Evolutionary conservation across 2,329 filamentous ascomycete genomes (phyloP), one percentile per base, ranked within the genome.

Genomic region (Neurospora sp.): DNA sequence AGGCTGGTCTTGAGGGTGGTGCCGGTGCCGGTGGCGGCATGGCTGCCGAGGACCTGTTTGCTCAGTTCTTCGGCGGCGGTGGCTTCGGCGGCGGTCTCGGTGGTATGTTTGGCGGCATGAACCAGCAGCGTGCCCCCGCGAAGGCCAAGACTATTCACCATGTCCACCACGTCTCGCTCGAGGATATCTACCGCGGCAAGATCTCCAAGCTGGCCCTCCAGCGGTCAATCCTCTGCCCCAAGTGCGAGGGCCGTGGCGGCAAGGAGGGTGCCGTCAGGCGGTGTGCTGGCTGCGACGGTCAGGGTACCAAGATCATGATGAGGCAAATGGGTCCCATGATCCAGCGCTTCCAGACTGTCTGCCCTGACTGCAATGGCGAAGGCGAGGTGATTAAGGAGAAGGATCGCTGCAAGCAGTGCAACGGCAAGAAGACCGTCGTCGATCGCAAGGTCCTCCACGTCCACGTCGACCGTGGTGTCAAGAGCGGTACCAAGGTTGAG

Each of bases 291-390:
- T 99, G 96, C 81, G 93, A 97, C 77, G 96, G 96, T 74, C 89
- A 91, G 74, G 96, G 96, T 82, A 97, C 97, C 92, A 98, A 98
- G 91, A 97, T 92, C 52, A 98, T 99, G 95, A 97, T 99, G 96
- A 92, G 96, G 80, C 96, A 99, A 83, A 98, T 99, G 94, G 96
- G 96, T 68, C 96, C 96, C 71, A 99, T 99, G 96, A 98, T 99
- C 76, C 96, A 99, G 84, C 92, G 96, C 70, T 99, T 99, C 89
- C 96, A 99, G 86, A 98, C 95, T 38, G 94, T 97, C 77, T 99
- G 96, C 87, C 92, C 94, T 37, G 96, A 99, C 83, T 99, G 96
- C 81, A 95, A 96, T 76, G 96, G 96, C 73, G 96, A 99, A 82
- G 95, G 96, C 72, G 96, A 99, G 85, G 93, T 91, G 74, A 95